phyloP scores from a whole-genome alignment of 2,329 filamentous ascomycete genomes.

The Sphaceloma murrayae region DNA sequence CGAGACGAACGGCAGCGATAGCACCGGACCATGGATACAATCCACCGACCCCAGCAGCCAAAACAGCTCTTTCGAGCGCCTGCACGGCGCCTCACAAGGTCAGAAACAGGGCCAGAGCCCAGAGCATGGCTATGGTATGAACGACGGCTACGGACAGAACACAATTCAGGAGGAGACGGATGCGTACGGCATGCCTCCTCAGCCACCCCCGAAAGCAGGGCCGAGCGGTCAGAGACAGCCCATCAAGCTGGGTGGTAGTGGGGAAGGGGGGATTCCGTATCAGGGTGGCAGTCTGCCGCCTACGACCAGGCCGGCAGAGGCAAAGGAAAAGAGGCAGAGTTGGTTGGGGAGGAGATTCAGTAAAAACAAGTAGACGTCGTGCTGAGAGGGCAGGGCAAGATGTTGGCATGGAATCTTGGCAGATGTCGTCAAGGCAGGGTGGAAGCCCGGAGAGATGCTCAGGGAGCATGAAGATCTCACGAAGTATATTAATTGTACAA shows the following conservation, averaged over 20 bases:
- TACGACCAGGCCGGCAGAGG: slow-evolving; percentile 20
- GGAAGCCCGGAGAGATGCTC: too few relatives aligned
- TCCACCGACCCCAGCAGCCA: slow-evolving; percentile 87
- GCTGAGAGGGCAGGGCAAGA: too few relatives aligned
- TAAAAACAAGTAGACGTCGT: slow-evolving; percentile 47
- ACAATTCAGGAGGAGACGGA: slow-evolving; percentile 32
- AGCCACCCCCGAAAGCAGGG: not conserved
- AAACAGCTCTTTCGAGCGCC: slow-evolving; percentile 79
- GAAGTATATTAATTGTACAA: too few relatives aligned
- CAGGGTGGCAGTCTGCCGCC: slow-evolving; percentile 21
- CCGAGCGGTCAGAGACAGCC: slow-evolving; percentile 8
- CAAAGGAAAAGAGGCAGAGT: slow-evolving; percentile 69
- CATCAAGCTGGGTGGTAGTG: slow-evolving; percentile 20
- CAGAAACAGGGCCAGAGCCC: slow-evolving; percentile 27
- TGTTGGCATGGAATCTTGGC: too few relatives aligned
- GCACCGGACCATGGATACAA: slow-evolving; percentile 63
- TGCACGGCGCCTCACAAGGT: slow-evolving; percentile 32
- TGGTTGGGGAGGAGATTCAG: slow-evolving; percentile 82
- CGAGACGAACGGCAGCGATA: slow-evolving; percentile 63
- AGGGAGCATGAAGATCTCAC: too few relatives aligned
- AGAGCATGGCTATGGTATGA: slow-evolving; percentile 34
- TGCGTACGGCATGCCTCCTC: slow-evolving; percentile 17
- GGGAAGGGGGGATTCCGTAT: slow-evolving; percentile 13
- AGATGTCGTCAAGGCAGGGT: too few relatives aligned
- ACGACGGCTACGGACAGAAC: slow-evolving; percentile 28